Evolutionary conservation across 2,329 filamentous ascomycete genomes (phyloP), one percentile per base, ranked within the genome.

Genomic region (Aspergillus spinulosporus): DNA sequence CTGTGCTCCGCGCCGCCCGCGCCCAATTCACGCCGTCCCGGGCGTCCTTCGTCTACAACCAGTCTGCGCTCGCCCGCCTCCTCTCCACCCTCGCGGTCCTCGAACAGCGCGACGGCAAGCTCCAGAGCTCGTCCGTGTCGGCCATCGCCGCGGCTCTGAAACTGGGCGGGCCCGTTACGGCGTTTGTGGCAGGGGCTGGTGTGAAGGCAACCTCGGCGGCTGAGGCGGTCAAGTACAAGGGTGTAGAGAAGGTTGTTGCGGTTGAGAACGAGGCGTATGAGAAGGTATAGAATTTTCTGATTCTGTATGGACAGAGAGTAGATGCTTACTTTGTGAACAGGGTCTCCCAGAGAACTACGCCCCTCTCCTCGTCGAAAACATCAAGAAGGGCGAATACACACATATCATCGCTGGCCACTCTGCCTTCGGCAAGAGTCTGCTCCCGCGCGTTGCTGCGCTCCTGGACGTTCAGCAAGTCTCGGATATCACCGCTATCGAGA

Each of bases 391-490:
- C 59, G 90, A 88, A 58, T 97, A 92, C 75, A 96, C 92, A 59
- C 94, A 99, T 72, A 84, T 99, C 62, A 83, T 99, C 67, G 89
- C 88, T 40, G 88, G 89, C 54, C 92, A 97, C 79, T 94, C 92
- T 26, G 92, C 94, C 1, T 99, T 99, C 76, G 94, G 94, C 69
- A 99, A 99, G 84, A 95, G 88, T 74, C 75, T 99, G 45, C 81
- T 99, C 76, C 94, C 94, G 40, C 87, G 94, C 60, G 89, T 97
- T 12, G 91, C 94, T 15, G 94, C 94, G 15, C 80, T 99, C 54
- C 82, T 99, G 57, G 94, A 99, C 73, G 86, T 88, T 36, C 92
- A 97, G 77, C 92, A 96, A 72, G 86, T 99, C 59, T 96, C 92
- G 44, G 94, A 99, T 72, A 89, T 97, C 64, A 97, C 87, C 14